phyloP scores from a whole-genome alignment of 768 basidiomycete genomes.

The Cystofilobasidium bisporidii region DNA sequence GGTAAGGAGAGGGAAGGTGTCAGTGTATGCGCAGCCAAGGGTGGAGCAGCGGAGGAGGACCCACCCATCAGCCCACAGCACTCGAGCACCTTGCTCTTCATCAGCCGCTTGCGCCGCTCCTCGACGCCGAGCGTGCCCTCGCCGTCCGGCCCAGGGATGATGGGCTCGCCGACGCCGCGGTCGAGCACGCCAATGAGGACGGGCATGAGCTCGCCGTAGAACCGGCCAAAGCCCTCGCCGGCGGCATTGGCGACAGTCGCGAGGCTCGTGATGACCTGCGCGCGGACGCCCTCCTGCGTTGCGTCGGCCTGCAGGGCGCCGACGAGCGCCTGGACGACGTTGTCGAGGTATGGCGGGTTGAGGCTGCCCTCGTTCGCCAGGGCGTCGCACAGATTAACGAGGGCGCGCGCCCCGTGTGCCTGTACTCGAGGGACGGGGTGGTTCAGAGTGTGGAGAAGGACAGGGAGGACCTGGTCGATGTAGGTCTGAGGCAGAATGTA shows the following conservation, averaged over 20 bases:
- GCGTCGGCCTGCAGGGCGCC: conserved; percentile 39
- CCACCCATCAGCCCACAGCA: conserved; percentile 76
- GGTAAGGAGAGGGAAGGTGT: background rate
- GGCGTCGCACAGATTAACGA: conserved; percentile 86
- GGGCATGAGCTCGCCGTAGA: conserved; percentile 71
- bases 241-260: conserved; percentile 85
- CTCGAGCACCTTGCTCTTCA: conserved; percentile 69
- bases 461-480: conserved; percentile 40
- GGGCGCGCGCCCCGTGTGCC: conserved; percentile 72
- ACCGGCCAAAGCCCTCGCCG: conserved; percentile 67
- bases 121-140: conserved; percentile 50
- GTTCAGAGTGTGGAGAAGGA: conserved; percentile 12
- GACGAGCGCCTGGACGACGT: conserved; percentile 59
- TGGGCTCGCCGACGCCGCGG: conserved; percentile 46
- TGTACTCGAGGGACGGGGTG: conserved; percentile 53
- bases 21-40: background rate
- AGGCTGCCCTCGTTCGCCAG: conserved; percentile 54
- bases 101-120: conserved; percentile 12
- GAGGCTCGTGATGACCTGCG: conserved; percentile 76
- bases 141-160: conserved; percentile 2
- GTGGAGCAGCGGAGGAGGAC: conserved; percentile 28
- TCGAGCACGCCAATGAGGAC: conserved; percentile 60
- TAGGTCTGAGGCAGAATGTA: conserved; percentile 65
- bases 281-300: conserved; percentile 56
- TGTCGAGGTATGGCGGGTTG: conserved; percentile 66